Conservation (phyloP, 192 early-diverging fungal species). For the Rhizophagus prolifer region DNA sequence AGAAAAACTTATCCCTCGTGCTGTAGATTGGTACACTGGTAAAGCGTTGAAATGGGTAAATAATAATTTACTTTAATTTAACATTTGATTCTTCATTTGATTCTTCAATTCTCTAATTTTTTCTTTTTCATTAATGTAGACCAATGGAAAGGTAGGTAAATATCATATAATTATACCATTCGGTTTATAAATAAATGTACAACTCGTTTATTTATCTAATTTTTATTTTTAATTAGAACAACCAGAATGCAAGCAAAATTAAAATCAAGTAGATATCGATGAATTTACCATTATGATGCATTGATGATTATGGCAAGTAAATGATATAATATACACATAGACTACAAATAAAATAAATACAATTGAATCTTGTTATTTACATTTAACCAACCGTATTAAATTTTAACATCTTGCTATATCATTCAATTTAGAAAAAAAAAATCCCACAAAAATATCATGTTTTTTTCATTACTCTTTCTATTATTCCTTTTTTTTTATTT, state of each 20-base stretch:
- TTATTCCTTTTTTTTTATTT: not conserved
- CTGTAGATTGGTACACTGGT: conserved; percentile 99
- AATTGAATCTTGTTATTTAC: no score
- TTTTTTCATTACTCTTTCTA: not conserved
- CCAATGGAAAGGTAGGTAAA: conserved; percentile 27
- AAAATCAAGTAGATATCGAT: not conserved
- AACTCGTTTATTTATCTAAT: not conserved
- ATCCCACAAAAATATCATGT: not conserved
- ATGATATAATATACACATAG: no score
- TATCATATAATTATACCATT: not conserved
- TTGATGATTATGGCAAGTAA: no score
- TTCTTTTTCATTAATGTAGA: not conserved
- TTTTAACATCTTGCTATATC: no score
- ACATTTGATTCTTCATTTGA: not conserved
- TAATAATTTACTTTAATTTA: not conserved
- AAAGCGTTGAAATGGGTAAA: conserved; percentile 74
- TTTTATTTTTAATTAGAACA: not conserved
- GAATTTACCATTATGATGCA: not conserved
- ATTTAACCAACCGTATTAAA: no score
- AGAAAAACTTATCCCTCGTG: conserved; percentile 94
- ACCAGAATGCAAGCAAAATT: conserved; percentile 25
- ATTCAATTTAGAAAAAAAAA: not conserved
- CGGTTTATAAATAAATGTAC: not conserved
- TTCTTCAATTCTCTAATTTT: not conserved
- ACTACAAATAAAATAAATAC: no score